These are phyloP conservation scores for Lactarius pseudohatsudake DNA, from an alignment of 768 basidiomycete genomes.

Conservation along the genomic window DNA sequence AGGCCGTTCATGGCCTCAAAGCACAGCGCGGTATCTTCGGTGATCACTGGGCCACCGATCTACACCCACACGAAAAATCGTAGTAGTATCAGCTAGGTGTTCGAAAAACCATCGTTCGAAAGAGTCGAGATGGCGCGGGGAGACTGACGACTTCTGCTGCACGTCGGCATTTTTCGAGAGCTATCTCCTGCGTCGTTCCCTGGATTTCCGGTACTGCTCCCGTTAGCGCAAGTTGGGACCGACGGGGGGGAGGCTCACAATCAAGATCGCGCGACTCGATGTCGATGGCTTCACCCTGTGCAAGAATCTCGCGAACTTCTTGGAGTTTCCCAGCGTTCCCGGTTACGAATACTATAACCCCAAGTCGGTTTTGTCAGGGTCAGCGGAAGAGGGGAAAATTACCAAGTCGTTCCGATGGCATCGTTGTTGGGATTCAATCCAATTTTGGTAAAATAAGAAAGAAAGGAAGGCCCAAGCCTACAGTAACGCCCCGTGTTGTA, in stretches of 20 bases:
- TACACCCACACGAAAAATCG: neutral
- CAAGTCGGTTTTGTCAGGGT: neutral
- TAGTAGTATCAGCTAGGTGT: neutral
- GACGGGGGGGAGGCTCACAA: constrained; percentile 48
- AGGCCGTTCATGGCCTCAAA: constrained; percentile 88
- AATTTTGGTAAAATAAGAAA: neutral
- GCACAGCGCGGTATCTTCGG: constrained; percentile 93
- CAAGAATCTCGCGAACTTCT: constrained; percentile 85
- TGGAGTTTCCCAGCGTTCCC: constrained; percentile 91
- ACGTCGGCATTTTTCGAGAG: constrained; percentile 77
- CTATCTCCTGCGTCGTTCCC: constrained; percentile 89
- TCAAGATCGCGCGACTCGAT: constrained; percentile 80
- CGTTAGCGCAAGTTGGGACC: neutral
- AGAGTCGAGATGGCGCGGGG: neutral
- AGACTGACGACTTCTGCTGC: constrained; percentile 73
- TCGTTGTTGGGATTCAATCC: neutral
- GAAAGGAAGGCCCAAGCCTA: neutral
- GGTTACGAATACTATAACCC: constrained; percentile 78
- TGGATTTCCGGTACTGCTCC: constrained; percentile 87
- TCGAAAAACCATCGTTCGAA: neutral
- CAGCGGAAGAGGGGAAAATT: neutral
- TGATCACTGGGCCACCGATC: constrained; percentile 60
- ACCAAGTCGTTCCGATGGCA: constrained; percentile 17
- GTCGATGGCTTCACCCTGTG: constrained; percentile 64
- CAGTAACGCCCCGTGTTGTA: neutral